Base-by-base conservation (phyloP, 1,284 basidiomycete species). In the Inonotus obliquus region DNA sequence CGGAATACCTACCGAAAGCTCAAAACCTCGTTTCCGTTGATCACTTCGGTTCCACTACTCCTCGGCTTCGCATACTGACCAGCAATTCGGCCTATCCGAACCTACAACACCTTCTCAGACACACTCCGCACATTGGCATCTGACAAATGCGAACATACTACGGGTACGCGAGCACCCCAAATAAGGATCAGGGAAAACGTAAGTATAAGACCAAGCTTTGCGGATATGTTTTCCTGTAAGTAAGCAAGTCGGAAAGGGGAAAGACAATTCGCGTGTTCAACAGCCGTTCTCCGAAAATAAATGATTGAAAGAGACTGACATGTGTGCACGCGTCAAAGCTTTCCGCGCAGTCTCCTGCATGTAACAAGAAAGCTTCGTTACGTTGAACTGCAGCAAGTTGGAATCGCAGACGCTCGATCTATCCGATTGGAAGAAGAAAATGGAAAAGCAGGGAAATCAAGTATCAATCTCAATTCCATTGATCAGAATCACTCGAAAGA, bases 21-120 rank as follows among this genome's bases (percentile, higher is more conserved):
- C 51, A 86, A 74, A 0, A 94, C 84, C 68, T 89, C 81, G 56
- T 78, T 77, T 64, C 86, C 84, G 21, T 84, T 81, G 39, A 94
- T 78, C 66, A 83, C 86, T 72, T 99, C 96, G 21, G 85, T 94
- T 4, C 81, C 79, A 69, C 92, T 96, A 70, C 91, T 94, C 61
- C 96, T 82, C 0, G 96, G 96, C 74, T 98, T 98, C 35, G 95
- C 96, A 68, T 98, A 98, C 74, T 98, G 96, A 0, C 95, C 95
- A 0, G 94, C 95, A 67, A 97, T 96, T 29, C 95, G 84, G 5
- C 93, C 93, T 65, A 97, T 87, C 14, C 95, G 87, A 48, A 96
- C 81, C 87, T 89, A 44, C 41, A 44, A 51, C 6, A 32, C 11
- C 11, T 5, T 0, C 10, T 29, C 25, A 51, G 39, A 11, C n/a